These are phyloP conservation scores for Phialophora verrucosa DNA, from an alignment of 2,329 filamentous ascomycete species.

Conservation along the genomic window DNA sequence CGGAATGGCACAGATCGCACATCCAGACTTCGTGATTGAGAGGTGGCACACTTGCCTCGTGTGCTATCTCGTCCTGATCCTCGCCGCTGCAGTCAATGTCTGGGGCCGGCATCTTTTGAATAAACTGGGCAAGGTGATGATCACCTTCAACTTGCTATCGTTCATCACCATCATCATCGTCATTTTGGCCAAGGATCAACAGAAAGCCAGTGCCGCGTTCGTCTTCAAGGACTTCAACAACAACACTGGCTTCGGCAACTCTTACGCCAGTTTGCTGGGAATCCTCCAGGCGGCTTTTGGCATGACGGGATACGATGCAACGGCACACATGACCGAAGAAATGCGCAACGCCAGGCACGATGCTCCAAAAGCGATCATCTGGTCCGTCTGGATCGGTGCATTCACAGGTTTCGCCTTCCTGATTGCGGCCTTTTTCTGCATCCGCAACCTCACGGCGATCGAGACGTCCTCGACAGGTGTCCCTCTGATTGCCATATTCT, in stretches of 20 bases:
- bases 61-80: constrained; percentile 55
- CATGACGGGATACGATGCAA: constrained; percentile 52
- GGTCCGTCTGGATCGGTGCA: constrained; percentile 44
- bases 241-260: constrained; percentile 57
- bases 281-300: constrained; percentile 53
- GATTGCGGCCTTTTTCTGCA: constrained; percentile 38
- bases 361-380: constrained; percentile 17
- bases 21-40: constrained; percentile 58
- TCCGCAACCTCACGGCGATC: constrained; percentile 40
- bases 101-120: constrained; percentile 59
- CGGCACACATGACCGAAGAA: constrained; percentile 57
- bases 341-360: constrained; percentile 41
- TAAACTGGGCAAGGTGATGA: constrained; percentile 49
- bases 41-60: constrained; percentile 63
- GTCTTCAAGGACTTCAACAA: constrained; percentile 60
- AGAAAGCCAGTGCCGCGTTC: constrained; percentile 56
- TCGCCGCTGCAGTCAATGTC: constrained; percentile 57
- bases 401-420: constrained; percentile 38
- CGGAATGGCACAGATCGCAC: constrained; percentile 59
- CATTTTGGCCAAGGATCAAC: constrained; percentile 60
- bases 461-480: constrained; percentile 48
- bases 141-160: constrained; percentile 60
- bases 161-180: constrained; percentile 60
- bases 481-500: constrained; percentile 55
- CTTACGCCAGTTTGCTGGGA: constrained; percentile 58